Percentiles rank a stretch among this genome's conserved stretches.
Conservation (phyloP, 192 early-diverging fungal genomes). For the Globomyces pollinis-pini region DNA sequence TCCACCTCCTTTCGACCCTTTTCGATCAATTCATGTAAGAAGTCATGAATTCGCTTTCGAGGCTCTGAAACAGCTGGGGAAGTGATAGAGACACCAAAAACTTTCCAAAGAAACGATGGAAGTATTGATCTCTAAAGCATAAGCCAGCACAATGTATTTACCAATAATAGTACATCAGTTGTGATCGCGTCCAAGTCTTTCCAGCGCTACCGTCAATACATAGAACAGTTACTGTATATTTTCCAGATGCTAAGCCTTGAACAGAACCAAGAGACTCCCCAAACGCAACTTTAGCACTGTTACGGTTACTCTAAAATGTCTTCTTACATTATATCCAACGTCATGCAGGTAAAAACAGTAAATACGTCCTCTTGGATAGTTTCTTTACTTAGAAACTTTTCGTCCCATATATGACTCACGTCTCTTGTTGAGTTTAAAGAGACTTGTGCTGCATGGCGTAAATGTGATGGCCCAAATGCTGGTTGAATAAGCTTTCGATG, state of each 20-base stretch:
- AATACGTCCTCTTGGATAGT: neutral
- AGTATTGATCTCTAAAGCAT: neutral
- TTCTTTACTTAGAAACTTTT: neutral
- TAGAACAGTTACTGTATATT: no score
- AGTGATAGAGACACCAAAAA: neutral
- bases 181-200: neutral
- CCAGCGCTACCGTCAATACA: no score
- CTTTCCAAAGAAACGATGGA: neutral
- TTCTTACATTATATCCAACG: neutral
- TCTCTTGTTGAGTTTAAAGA: neutral
- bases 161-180: neutral
- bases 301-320: neutral
- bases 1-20: conserved; percentile 8
- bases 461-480: conserved; percentile 24
- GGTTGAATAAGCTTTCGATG: conserved; percentile 22
- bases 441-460: conserved; percentile 20
- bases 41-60: neutral
- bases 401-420: neutral
- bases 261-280: neutral
- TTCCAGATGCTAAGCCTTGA: neutral
- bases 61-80: neutral
- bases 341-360: neutral
- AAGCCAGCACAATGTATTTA: conserved; percentile 7
- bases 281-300: conserved; percentile 4
- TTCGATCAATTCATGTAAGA: neutral